Conservation (phyloP, 768 basidiomycete genomes). For the Coprinopsis sp. region DNA sequence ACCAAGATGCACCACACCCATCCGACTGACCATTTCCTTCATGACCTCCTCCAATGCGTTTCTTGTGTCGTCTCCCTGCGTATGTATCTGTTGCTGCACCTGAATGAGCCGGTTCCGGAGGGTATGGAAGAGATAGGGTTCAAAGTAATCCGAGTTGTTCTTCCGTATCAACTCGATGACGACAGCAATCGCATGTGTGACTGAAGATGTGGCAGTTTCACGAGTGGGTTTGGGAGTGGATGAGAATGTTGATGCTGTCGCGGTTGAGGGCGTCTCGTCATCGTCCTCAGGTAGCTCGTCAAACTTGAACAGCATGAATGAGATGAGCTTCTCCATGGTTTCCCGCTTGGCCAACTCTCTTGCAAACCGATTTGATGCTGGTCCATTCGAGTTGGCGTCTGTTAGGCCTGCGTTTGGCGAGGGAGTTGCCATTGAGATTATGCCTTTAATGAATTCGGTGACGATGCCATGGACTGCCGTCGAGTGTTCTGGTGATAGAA, state of each 20-base stretch:
- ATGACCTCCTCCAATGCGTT: conserved; percentile 66
- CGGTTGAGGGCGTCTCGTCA: no score
- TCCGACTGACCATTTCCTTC: conserved; percentile 76
- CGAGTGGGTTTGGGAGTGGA: conserved; percentile 37
- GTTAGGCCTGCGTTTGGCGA: conserved; percentile 74
- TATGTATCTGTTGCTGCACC: conserved; percentile 67
- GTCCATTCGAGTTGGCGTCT: conserved; percentile 62
- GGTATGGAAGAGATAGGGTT: conserved; percentile 94
- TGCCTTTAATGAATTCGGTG: conserved; percentile 87
- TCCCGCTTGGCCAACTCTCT: conserved; percentile 77
- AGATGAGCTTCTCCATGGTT: conserved; percentile 65
- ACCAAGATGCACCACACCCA: conserved; percentile 90
- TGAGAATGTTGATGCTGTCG: no score
- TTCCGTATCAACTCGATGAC: conserved; percentile 93
- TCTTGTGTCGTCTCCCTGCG: conserved; percentile 51
- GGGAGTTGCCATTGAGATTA: conserved; percentile 90
- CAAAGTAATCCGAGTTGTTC: conserved; percentile 98
- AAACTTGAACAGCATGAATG: conserved; percentile 75
- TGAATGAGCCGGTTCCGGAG: conserved; percentile 86
- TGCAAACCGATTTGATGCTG: conserved; percentile 82
- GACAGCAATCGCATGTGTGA: conserved; percentile 82
- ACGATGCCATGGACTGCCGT: conserved; percentile 80
- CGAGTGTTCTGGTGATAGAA: conserved; percentile 74
- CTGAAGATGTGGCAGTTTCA: conserved; percentile 66
- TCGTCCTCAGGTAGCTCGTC: conserved; percentile 18